These are phyloP conservation scores for Globisporangium yorkense DNA, from an alignment of 352 stramenopile species.

Conservation along the genomic window DNA sequence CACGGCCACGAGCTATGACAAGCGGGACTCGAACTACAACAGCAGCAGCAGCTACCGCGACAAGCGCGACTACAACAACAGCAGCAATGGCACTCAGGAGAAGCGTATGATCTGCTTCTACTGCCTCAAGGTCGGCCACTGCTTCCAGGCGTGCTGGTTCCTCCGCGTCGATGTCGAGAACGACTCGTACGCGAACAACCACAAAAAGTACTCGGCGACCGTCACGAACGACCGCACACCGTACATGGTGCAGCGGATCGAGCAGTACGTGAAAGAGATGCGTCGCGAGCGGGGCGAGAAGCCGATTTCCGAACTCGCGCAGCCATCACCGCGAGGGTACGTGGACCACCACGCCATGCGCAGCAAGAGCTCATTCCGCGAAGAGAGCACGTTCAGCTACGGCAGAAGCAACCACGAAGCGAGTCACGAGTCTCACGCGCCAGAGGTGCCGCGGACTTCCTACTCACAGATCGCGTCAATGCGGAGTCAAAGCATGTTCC, in stretches of 20 bases:
- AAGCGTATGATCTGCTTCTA: conserved; percentile 31
- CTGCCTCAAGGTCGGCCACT: conserved; percentile 34
- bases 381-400: conserved; percentile 6
- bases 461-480: conserved; percentile 11
- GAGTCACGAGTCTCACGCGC: background rate
- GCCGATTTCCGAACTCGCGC: background rate
- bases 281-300: conserved; percentile 10
- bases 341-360: conserved; percentile 1
- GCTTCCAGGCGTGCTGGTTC: conserved; percentile 35
- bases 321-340: background rate
- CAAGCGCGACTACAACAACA: background rate
- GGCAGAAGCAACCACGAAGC: background rate
- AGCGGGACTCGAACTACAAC: background rate
- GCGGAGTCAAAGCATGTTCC: conserved; percentile 12
- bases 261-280: conserved; percentile 29
- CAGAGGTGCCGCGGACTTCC: background rate
- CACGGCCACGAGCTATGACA: background rate
- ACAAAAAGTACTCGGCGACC: conserved; percentile 34
- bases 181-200: conserved; percentile 14
- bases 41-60: background rate
- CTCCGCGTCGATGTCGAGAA: conserved; percentile 35
- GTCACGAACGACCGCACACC: conserved; percentile 24
- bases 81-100: background rate
- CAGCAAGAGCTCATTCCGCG: conserved; percentile 5
- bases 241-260: conserved; percentile 33